Evolutionary conservation across 495 filamentous ascomycete species (phyloP), one percentile per base, ranked within the genome.

Genomic region (Podospora pseudocomata): DNA sequence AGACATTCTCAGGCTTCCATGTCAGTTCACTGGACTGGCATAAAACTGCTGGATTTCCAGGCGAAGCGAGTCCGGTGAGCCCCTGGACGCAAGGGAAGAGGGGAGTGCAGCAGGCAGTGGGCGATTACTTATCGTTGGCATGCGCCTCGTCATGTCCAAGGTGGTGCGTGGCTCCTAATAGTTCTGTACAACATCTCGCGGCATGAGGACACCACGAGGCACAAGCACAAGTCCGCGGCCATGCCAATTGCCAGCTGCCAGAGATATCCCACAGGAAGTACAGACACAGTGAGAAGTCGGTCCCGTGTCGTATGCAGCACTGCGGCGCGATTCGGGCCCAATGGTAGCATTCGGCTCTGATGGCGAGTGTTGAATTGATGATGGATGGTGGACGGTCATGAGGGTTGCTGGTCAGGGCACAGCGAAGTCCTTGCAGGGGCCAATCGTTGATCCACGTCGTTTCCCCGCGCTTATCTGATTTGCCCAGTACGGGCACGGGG

Each of bases 391-490:
- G 18, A 39, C 13, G 61, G 20, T 56, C 58, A 26, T n/a, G 60
- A 18, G 60, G 18, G 23, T 63, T 54, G 32, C 39, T 20, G 55
- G 55, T 20, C n/a, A 58, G 23, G 55, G 55, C 55, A 58, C n/a
- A 26, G n/a, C 55, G 23, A 58, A 58, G n/a, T 15, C n/a, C 19
- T 58, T 58, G 55, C 55, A 58, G 55, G 55, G 55, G 55, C 23
- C 55, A 58, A 26, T 19, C 55, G n/a, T 7, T 20, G n/a, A 7
- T 58, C 23, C n/a, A 26, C 55, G n/a, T 19, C 55, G 55, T 58
- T 58, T 73, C 73, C 73, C 71, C 73, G 68, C 73, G 66, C 72
- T 69, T 71, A 70, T 70, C 64, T n/a, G 66, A 72, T 70, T 66
- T 65, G 68, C 65, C 62, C 59, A 62, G 27, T 32, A 4, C 20